Base-by-base conservation (phyloP, 2,329 filamentous ascomycete genomes). In the Penicillium sp. region DNA sequence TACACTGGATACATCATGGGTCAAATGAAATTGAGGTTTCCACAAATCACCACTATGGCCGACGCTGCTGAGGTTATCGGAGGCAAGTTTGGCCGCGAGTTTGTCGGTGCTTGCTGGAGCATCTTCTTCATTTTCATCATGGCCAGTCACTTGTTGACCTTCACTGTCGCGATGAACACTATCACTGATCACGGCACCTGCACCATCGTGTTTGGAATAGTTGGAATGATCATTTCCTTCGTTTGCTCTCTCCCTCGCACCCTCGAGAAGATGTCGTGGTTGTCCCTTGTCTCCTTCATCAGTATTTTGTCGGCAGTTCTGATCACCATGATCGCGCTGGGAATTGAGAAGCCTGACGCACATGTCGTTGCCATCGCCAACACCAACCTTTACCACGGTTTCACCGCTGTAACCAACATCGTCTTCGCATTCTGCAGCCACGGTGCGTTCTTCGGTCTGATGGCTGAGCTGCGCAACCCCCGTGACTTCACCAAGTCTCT, bases 121-220 rank as follows among this genome's bases (percentile, higher is more conserved):
- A 71, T 89, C 18, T 84, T 89, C 70, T 76, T 90, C 37, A 74
- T 87, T 53, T 89, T 90, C 73, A 81, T 89, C 63, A 85, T 88
- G 72, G 85, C 82, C 31, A 88, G 86, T n/a, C 89, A 91, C 72
- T 78, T 88, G 49, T 75, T 90, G 58, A 89, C 86, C 0, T 89
- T 89, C 61, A 82, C 81, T 29, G 86, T 89, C 64, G 87, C 87
- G 61, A 82, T 89, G 72, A 85, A 85, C 63, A 84, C 80, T 49
- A 77, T 90, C 49, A 85, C 85, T 4, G 70, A 82, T 3, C 80
- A 87, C 58, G 82, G 79, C 0, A 79, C 81, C 0, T 89, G 86
- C 70, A 85, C 85, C 3, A 83, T 89, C 54, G 76, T 85, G 1
- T 89, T 85, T 73, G 82, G 80, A 4, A 75, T 85, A n/a, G 75